A percentile compares a stretch with the other conserved stretches of the same genome.
phyloP scores from a whole-genome alignment of 2,329 filamentous ascomycete genomes.

The Thelonectria blattea region DNA sequence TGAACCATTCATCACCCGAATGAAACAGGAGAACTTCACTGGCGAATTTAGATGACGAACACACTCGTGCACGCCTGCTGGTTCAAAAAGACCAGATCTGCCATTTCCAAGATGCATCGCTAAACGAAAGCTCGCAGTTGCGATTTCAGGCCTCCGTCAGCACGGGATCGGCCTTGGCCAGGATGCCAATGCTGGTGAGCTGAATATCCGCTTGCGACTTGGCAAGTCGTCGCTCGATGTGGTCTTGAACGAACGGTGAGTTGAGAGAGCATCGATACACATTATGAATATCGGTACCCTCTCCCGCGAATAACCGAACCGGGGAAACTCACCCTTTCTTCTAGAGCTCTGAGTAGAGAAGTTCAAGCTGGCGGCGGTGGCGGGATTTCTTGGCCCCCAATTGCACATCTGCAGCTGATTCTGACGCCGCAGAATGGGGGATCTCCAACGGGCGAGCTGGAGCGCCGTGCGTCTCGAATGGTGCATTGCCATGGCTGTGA shows the following conservation, averaged over 20 bases:
- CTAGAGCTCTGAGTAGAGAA: slow-evolving; percentile 40
- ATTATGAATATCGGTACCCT: no score
- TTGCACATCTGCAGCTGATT: slow-evolving; percentile 20
- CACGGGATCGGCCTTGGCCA: neutral
- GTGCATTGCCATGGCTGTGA: slow-evolving; percentile 35
- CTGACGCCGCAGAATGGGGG: slow-evolving; percentile 27
- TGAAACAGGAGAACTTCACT: neutral
- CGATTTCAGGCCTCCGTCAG: neutral
- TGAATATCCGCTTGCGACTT: neutral
- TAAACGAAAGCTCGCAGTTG: neutral
- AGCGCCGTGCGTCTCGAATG: slow-evolving; percentile 37
- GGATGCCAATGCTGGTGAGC: neutral
- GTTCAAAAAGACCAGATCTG: neutral
- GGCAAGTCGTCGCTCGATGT: neutral
- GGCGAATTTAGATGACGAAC: neutral
- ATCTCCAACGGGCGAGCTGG: slow-evolving; percentile 30
- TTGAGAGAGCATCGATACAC: neutral
- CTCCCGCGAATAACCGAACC: neutral
- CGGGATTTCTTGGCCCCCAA: slow-evolving; percentile 29
- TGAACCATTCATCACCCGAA: neutral
- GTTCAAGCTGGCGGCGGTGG: slow-evolving; percentile 21
- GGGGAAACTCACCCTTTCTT: slow-evolving; percentile 36
- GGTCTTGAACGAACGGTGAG: neutral
- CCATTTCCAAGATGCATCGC: neutral
- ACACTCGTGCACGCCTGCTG: slow-evolving; percentile 1